phyloP scores from a whole-genome alignment of 495 filamentous ascomycete species.

The Chaetomium fimeti region DNA sequence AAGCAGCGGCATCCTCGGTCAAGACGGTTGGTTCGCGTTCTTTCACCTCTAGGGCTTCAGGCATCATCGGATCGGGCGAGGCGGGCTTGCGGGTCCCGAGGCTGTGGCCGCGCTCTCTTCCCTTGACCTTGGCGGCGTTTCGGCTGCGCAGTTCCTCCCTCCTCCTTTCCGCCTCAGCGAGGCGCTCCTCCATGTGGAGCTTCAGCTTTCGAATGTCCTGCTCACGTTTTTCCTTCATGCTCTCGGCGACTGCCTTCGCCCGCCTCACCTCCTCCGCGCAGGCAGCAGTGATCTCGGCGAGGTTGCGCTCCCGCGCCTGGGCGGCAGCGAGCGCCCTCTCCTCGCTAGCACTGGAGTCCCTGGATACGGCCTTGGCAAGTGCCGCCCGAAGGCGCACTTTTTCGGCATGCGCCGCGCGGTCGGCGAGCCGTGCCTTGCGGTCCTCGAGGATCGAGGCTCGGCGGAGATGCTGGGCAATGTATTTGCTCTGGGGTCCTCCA shows the following conservation, averaged over 20 bases:
- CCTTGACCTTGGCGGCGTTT: constrained; percentile 52
- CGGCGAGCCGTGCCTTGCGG: constrained; percentile 88
- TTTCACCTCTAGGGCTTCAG: constrained; percentile 55
- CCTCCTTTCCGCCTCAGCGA: constrained; percentile 82
- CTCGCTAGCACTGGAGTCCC: constrained; percentile 62
- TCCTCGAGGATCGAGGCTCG: constrained; percentile 89
- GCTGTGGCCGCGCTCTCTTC: constrained; percentile 65
- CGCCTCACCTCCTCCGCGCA: constrained; percentile 94
- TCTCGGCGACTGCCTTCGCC: constrained; percentile 90
- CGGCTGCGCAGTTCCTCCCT: constrained; percentile 57
- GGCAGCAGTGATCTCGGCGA: constrained; percentile 88
- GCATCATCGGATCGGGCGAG: constrained; percentile 49
- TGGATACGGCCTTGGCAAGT: constrained; percentile 73
- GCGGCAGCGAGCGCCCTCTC: constrained; percentile 87
- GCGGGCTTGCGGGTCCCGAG: constrained; percentile 51
- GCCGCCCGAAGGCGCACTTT: constrained; percentile 91
- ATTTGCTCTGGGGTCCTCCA: constrained; percentile 69
- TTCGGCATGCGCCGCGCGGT: constrained; percentile 91
- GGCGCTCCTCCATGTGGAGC: constrained; percentile 81
- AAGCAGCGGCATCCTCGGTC: constrained; percentile 65
- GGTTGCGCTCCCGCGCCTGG: constrained; percentile 81
- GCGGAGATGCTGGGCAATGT: constrained; percentile 86
- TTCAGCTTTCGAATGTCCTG: constrained; percentile 73
- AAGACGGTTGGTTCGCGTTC: constrained; percentile 51
- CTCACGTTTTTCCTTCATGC: constrained; percentile 84